Conservation (phyloP, 202 grass and related monocot species). For the Cymbopogon flexuosus region DNA sequence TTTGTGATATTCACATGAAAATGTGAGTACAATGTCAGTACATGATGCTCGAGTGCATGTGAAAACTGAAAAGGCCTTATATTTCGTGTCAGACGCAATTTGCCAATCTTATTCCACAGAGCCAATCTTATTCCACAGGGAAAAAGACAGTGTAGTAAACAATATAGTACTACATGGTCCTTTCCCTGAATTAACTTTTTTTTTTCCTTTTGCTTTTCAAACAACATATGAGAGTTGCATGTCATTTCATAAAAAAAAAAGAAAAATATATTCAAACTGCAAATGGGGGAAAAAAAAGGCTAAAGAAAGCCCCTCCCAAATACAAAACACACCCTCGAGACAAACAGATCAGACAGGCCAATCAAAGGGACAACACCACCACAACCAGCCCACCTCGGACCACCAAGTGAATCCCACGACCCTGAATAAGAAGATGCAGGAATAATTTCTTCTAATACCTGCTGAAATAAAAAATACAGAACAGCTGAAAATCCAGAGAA, state of each 20-base stretch:
- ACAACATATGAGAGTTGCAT: background rate
- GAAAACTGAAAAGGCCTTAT: background rate
- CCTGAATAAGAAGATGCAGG: background rate
- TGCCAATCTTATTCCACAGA: background rate
- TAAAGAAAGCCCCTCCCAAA: background rate
- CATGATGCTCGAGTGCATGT: background rate
- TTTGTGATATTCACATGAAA: slow-evolving; percentile 29
- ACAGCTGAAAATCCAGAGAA: slow-evolving; percentile 37
- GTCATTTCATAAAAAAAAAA: background rate
- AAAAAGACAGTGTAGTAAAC: background rate
- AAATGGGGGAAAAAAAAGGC: background rate
- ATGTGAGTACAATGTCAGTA: slow-evolving; percentile 11
- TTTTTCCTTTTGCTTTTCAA: background rate
- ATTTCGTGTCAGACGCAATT: background rate
- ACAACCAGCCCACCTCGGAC: background rate
- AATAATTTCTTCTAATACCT: slow-evolving; percentile 25
- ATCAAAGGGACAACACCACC: background rate
- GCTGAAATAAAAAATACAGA: slow-evolving; percentile 45
- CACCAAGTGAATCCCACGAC: background rate
- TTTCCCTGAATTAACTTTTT: background rate
- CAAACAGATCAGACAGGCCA: background rate
- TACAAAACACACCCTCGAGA: background rate
- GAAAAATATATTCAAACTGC: background rate
- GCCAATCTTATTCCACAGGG: background rate
- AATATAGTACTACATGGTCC: background rate